Percentiles rank a stretch among this genome's conserved stretches.
Conservation (phyloP, 2,329 filamentous ascomycete species). For the Didymella arachidicola region DNA sequence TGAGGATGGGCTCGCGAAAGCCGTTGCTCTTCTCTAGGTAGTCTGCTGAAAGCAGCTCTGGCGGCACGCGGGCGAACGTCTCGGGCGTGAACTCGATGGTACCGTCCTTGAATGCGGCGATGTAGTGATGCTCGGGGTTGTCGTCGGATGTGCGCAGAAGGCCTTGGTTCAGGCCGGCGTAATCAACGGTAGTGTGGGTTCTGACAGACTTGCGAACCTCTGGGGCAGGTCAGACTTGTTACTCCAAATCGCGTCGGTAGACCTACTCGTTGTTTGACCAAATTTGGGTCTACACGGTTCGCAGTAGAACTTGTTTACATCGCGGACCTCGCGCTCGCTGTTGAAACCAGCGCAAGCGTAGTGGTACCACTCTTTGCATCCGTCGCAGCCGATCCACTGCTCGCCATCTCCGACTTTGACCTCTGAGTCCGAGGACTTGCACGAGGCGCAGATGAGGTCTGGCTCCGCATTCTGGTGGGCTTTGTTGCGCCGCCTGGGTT, state of each 20-base stretch:
- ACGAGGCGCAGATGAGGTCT: conserved; percentile 63
- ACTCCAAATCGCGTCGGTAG: conserved; percentile 34
- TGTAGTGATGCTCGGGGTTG: conserved; percentile 71
- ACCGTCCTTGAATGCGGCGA: conserved; percentile 71
- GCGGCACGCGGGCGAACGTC: conserved; percentile 68
- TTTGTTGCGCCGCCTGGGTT: conserved; percentile 18
- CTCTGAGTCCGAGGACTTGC: conserved; percentile 63
- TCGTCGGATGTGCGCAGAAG: conserved; percentile 71
- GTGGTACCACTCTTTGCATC: conserved; percentile 74
- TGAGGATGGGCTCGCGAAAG: conserved; percentile 73
- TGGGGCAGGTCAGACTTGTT: conserved; percentile 40
- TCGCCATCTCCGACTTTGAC: conserved; percentile 62
- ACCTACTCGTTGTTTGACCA: conserved; percentile 67
- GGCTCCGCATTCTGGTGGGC: conserved; percentile 41
- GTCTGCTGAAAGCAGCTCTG: conserved; percentile 68
- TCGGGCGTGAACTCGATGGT: conserved; percentile 68
- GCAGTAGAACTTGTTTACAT: conserved; percentile 74
- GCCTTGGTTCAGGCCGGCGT: conserved; percentile 71
- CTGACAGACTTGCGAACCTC: conserved; percentile 70
- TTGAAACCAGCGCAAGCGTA: conserved; percentile 72
- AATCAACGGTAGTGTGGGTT: conserved; percentile 71
- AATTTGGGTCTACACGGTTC: conserved; percentile 64
- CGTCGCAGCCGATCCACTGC: conserved; percentile 73
- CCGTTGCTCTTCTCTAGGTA: conserved; percentile 68
- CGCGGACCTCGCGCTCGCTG: conserved; percentile 68